phyloP scores from a whole-genome alignment of 257 asterid genomes.

The Solanum chilense region DNA sequence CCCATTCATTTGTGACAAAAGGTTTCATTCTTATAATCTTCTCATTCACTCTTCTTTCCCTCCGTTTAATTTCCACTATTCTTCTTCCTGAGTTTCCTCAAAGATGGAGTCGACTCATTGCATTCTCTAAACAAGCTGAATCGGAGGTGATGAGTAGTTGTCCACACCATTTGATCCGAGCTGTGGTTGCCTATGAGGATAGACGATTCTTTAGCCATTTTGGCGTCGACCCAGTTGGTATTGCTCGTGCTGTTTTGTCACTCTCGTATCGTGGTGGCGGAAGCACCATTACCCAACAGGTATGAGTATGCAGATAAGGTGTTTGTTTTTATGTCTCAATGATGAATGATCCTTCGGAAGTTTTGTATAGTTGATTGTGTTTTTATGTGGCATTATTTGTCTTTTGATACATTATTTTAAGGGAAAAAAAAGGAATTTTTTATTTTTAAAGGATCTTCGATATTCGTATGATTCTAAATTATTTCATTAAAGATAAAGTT shows the following conservation, averaged over 20 bases:
- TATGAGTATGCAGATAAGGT: background rate
- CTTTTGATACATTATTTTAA: too few species aligned
- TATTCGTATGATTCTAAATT: background rate
- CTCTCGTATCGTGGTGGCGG: conserved; percentile 26
- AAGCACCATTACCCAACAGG: conserved; percentile 25
- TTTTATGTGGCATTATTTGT: too few species aligned
- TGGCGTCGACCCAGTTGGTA: conserved; percentile 21
- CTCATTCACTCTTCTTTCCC: conserved; percentile 11
- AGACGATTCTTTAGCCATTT: conserved; percentile 20
- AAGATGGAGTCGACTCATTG: conserved; percentile 17
- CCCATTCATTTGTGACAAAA: conserved; percentile 1
- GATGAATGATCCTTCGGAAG: background rate
- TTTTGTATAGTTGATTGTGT: background rate
- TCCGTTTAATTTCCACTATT: conserved; percentile 12
- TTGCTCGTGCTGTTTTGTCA: conserved; percentile 19
- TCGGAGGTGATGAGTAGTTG: conserved; percentile 8
- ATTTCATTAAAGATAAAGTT: too few species aligned
- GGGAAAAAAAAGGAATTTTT: too few species aligned
- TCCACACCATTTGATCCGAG: conserved; percentile 17
- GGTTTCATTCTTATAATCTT: conserved; percentile 10
- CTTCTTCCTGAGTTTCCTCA: conserved; percentile 20
- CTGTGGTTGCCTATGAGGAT: conserved; percentile 21
- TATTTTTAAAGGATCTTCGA: too few species aligned
- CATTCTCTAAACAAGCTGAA: conserved; percentile 16
- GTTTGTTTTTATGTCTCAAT: conserved; percentile 18